Evolutionary conservation across 257 asterid genomes (phyloP), one percentile per base, ranked within the genome.

Genomic region (Schizonepeta tenuifolia): DNA sequence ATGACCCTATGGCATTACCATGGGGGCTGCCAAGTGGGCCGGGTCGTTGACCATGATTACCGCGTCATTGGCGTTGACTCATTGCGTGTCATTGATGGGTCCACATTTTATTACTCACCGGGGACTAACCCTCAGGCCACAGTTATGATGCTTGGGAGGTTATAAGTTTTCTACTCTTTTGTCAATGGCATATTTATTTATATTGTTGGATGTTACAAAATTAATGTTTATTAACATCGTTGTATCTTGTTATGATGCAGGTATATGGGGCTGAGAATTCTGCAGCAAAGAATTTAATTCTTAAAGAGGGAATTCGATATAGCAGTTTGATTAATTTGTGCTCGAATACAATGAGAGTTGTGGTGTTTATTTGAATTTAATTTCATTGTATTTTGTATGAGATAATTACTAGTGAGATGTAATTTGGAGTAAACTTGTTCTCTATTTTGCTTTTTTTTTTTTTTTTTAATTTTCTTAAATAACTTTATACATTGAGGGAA

Each of bases 81-180:
- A 0, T 73, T 92, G 70, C 88, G 98, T 1, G 93, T 90, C 9
- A 44, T 92, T 5, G 98, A 92, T 55, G 96, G 96, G 1, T 92
- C 98, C 5, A 92, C 97, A 1, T 86, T 88, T 72, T 13, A 33
- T 67, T 70, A 60, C 53, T 84, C 91, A 12, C 98, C 97, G 0
- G 98, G 97, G 24, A 87, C 98, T 38, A 90, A 93, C 80, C 98
- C 98, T 65, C 97, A 93, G 77, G 98, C 97, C 50, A 90, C 98
- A 0, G 87, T 90, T 17, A 88, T 93, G 96, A 93, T 93, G 98
- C 87, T 93, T 1, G 98, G 98, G 58, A 93, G 98, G 97, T 90
- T 38, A 55, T n/a, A n/a, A n/a, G n/a, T 41, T 41, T 9, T 6
- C 14, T 13, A 8, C 57, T 56, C 2, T 33, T 26, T 24, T 54